phyloP scores from a whole-genome alignment of 2,329 filamentous ascomycete species.

The Plenodomus tracheiphilus region DNA sequence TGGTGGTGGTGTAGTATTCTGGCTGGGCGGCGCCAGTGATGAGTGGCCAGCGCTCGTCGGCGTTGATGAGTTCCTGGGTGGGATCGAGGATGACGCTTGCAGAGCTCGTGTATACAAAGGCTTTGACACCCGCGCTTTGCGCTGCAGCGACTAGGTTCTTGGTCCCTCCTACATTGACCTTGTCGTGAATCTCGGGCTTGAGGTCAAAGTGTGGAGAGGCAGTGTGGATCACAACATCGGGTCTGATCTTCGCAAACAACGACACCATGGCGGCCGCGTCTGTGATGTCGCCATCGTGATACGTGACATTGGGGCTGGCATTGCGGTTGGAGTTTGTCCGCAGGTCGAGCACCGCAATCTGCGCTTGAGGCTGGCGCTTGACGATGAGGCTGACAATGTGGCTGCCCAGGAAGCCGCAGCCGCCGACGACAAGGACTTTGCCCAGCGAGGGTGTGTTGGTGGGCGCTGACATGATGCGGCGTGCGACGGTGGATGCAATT shows the following conservation, averaged over 20 bases:
- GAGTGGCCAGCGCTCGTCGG: conserved; percentile 53
- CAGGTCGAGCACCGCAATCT: conserved; percentile 54
- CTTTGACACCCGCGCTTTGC: conserved; percentile 54
- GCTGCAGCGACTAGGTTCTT: conserved; percentile 53
- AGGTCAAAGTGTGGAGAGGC: conserved; percentile 50
- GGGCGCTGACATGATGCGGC: conserved; percentile 19
- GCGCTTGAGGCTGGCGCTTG: conserved; percentile 45
- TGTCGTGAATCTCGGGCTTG: conserved; percentile 49
- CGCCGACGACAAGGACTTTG: conserved; percentile 54
- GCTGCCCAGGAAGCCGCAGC: conserved; percentile 56
- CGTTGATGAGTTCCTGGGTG: conserved; percentile 51
- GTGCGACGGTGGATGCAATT: conserved; percentile 8
- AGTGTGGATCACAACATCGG: conserved; percentile 55
- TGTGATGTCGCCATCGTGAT: conserved; percentile 57
- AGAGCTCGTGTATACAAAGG: conserved; percentile 58
- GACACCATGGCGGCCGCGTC: conserved; percentile 46
- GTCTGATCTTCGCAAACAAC: conserved; percentile 49
- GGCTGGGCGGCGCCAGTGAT: conserved; percentile 52
- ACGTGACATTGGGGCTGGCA: conserved; percentile 48
- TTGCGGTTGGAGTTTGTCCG: conserved; percentile 47
- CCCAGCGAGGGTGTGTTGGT: conserved; percentile 42
- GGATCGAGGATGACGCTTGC: conserved; percentile 55
- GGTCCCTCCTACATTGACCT: conserved; percentile 57
- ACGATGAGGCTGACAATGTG: conserved; percentile 55
- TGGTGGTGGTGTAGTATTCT: conserved; percentile 57